Evolutionary conservation across 2,329 filamentous ascomycete species (phyloP), one percentile per base, ranked within the genome.

Genomic region (Trichophyton verrucosum): DNA sequence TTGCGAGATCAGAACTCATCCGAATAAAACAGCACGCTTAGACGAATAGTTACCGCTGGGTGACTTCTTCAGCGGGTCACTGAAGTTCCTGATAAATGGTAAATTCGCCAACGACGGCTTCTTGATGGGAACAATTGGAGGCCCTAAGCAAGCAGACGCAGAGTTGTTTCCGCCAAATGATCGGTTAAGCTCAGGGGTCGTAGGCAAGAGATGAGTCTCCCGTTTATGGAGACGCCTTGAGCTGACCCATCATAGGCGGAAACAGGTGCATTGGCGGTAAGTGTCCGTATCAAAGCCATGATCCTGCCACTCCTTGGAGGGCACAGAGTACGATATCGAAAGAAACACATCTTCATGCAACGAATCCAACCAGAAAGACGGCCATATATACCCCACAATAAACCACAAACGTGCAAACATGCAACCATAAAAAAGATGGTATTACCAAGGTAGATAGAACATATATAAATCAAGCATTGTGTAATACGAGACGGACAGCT

Each of bases 41-140:
- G 24, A 27, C 6, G 24, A 6, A 27, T 6, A 27, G 27, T 57
- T 74, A 89, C 88, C 87, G 80, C 87, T 81, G n/a, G 87, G 90
- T 11, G 82, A 82, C 70, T 86, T 89, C 77, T 90, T 94, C 61
- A 89, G 68, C 20, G 68, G 68, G 20, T 87, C 58, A 77, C 81
- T 63, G 86, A 78, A 66, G 76, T 83, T 73, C 85, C 90, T 73
- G 88, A 81, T 63, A 88, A 74, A 86, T 17, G 77, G 77, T 60
- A 85, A 73, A 63, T 82, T 84, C 63, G 84, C 55, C 24, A 62
- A 33, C 24, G 55, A 61, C 33, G 66, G 64, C 24, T 60, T 61
- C 17, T 61, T 63, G 47, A 13, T 46, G 13, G 36, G 9, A 22
- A 57, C 44, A 20, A 20, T 22, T 40, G 47, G 60, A 30, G 33